Evolutionary conservation across 306 rosid genomes (phyloP).

Genomic region (Cicer judaicum): DNA sequence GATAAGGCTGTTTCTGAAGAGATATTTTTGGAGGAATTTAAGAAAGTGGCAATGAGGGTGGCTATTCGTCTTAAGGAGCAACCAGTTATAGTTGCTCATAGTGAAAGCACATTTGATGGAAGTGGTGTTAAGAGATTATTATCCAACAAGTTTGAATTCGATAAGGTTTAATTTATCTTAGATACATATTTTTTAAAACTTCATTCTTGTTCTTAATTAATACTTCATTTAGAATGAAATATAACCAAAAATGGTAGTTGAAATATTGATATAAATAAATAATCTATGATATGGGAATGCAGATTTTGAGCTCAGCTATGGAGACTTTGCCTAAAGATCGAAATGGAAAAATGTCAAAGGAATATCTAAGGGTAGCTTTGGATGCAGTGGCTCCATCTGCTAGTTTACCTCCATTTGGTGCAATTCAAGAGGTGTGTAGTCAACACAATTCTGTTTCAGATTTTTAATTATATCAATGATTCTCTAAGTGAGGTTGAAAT

Average conservation of each 20-base stretch:
- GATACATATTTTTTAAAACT: background rate
- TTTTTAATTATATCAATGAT: no score
- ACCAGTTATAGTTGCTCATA: slow-evolving; percentile 82
- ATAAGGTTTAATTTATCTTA: slow-evolving; percentile 63
- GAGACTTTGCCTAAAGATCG: slow-evolving; percentile 75
- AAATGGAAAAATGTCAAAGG: slow-evolving; percentile 76
- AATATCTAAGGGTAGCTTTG: slow-evolving; percentile 61
- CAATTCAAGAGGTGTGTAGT: slow-evolving; percentile 70
- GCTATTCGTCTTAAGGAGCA: slow-evolving; percentile 40
- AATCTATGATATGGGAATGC: slow-evolving; percentile 37
- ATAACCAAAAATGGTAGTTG: no score
- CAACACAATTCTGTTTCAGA: no score
- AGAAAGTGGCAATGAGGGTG: slow-evolving; percentile 58
- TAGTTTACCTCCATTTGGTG: slow-evolving; percentile 85
- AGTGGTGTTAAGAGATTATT: slow-evolving; percentile 71
- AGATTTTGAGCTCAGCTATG: slow-evolving; percentile 70
- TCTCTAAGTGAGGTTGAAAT: background rate
- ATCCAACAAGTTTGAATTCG: slow-evolving; percentile 88
- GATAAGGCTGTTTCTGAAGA: slow-evolving; percentile 67
- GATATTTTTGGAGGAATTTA: slow-evolving; percentile 74
- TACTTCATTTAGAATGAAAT: background rate
- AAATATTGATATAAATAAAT: background rate
- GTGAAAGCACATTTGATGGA: slow-evolving; percentile 90
- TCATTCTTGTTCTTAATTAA: slow-evolving; percentile 12
- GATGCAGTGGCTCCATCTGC: slow-evolving; percentile 77